A percentile compares a stretch with the other conserved stretches of the same genome.
Conservation (phyloP, 768 basidiomycete species). For the Calocera viscosa region DNA sequence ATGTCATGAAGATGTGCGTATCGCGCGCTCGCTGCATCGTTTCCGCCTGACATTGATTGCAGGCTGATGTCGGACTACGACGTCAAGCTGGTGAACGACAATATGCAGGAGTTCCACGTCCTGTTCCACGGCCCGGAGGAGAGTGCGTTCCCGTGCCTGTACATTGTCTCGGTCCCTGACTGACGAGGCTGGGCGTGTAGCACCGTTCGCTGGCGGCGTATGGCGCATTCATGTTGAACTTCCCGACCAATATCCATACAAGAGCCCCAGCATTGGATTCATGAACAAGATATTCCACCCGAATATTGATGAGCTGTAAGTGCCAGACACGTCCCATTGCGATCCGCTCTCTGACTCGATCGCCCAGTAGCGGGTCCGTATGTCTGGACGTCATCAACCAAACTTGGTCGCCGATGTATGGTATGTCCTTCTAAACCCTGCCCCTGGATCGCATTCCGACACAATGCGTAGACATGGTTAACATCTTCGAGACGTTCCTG, state of each 20-base stretch:
- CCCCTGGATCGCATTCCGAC: not conserved
- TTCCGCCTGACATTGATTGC: conserved; percentile 16
- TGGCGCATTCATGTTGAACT: conserved; percentile 99
- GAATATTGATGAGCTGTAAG: conserved; percentile 96
- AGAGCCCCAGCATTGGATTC: conserved; percentile 97
- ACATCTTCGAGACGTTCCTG: conserved; percentile 96
- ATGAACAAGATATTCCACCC: conserved; percentile 99
- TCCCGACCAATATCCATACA: conserved; percentile 97
- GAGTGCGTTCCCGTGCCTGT: conserved; percentile 45
- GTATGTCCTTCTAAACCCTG: conserved; percentile 36
- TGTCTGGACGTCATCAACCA: conserved; percentile 98
- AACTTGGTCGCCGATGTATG: conserved; percentile 99
- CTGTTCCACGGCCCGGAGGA: conserved; percentile 87
- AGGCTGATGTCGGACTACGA: conserved; percentile 99
- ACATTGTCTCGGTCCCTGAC: not conserved
- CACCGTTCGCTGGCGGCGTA: conserved; percentile 91
- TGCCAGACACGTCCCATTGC: conserved; percentile 16
- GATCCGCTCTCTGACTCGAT: conserved; percentile 14
- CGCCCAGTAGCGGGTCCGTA: conserved; percentile 79
- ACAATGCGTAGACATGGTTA: conserved; percentile 74
- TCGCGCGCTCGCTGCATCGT: not conserved
- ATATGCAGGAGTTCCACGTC: conserved; percentile 98
- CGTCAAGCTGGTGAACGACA: conserved; percentile 93
- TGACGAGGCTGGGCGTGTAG: conserved; percentile 31
- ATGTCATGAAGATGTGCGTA: conserved; percentile 95